Evolutionary conservation across 352 stramenopile species (phyloP), one percentile per base, ranked within the genome.

Genomic region (Paralagenidium karlingii): DNA sequence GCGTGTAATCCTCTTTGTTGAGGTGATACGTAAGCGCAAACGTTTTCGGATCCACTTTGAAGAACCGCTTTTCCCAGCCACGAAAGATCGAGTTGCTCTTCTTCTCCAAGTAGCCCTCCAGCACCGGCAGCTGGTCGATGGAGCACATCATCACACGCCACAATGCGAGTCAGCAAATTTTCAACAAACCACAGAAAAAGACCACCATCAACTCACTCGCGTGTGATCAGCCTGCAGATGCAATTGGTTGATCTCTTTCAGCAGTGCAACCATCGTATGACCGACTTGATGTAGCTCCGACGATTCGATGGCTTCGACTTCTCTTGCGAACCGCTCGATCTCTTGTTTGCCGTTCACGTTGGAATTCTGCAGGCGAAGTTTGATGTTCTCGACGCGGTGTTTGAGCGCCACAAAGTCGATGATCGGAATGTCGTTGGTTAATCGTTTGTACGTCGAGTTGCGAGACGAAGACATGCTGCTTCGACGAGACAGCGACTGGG

Each of bases 11-110:
- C 36, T 84, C 67, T 31, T 60, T 60, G 26, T 60, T 81, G 43
- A 73, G 79, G 42, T 79, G 67, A 40, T 84, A 84, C 37, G 64
- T 77, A 9, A 84, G 41, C 11, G 80, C 60, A 28, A 68, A 75
- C 16, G 70, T 81, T 54, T 67, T 75, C 12, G 70, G 43, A 48
- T 84, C 70, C 3, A 82, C 67, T 29, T 64, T 74, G 44, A 84
- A 82, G 51, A 58, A 84, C 20, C 70, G 50, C 34, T 59, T 55
- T 42, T 84, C 70, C 64, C 68, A 84, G 11, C 67, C 70, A 12
- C 70, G 67, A 34, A 81, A 82, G 32, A 84, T 79, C 6, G 70
- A 84, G 38, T 64, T 67, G 39, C 70, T 84, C 47, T 84, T 84
- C 51, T 82, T 81, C 30, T 84, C 70, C 20, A 84, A 43, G 37